Base-by-base conservation (phyloP, 78 protist genomes). In the Salpingoeca rosetta region DNA sequence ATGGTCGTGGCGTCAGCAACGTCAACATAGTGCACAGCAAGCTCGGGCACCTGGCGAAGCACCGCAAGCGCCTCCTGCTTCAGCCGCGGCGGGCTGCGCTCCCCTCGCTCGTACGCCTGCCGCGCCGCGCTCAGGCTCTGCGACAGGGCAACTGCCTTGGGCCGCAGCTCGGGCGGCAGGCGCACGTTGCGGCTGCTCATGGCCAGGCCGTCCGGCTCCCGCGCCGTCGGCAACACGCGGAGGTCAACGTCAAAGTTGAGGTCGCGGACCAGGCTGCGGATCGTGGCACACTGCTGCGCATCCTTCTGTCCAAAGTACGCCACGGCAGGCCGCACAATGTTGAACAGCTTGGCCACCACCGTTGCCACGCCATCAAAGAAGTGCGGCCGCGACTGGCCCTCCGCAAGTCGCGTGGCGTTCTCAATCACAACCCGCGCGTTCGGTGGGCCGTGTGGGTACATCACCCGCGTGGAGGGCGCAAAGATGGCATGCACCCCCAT, bases 121-220 rank as follows among this genome's bases (percentile, higher is more conserved):
- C 22, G 41, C 26, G 25, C 39, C 36, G 51, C 65, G 31, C 31
- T 51, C 31, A 51, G 65, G 31, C 31, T 17, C 65, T 51, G 65
- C 7, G 65, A 17, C 7, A 51, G 7, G 65, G 17, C 65, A 51
- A 51, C 35, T 51, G 41, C 57, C 7, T 51, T 42, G 37, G 12
- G 75, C 37, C 80, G 85, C 26, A n/a, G 44, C 51, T n/a, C 82
- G 7, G 74, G 35, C 40, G 79, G 24, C 56, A 88, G 85, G 39
- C 84, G 80, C 31, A 22, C 57, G 80, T 88, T 88, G 39, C 91
- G 84, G n/a, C 86, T 81, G 78, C 88, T 84, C 88, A 85, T 81
- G 41, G 91, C 91, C 10, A 88, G 88, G 1, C 91, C 91, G 72
- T 88, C 91, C 38, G 42, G 37, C 73, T 88, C 91, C 17, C 91